Evolutionary conservation across 257 asterid species (phyloP), one percentile per base, ranked within the genome.

Genomic region (Solanum dulcamara): DNA sequence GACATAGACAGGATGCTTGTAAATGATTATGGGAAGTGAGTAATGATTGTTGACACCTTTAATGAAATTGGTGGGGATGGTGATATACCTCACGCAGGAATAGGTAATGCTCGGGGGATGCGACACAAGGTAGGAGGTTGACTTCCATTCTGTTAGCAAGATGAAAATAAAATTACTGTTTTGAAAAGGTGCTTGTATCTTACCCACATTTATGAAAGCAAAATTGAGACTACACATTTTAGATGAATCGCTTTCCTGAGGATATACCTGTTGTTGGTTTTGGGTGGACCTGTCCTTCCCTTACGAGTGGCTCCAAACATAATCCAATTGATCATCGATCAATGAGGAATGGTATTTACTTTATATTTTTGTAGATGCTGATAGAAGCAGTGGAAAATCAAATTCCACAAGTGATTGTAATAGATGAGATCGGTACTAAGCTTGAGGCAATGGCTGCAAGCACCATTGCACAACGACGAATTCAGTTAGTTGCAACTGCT

Each of bases 11-110:
- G 99, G 85, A 95, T 96, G 99, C 98, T 96, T 83, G 98, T 98
- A 55, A 89, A 93, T 90, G 99, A 95, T 89, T 95, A 95, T 80
- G 84, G 83, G 85, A 96, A 92, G 90, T 98, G 99, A 17, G 98
- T 96, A 33, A 96, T 96, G 99, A 95, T 96, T 89, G 99, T 96
- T 81, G 99, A 96, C 90, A 96, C 99, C 86, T 96, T 98, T 18
- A 96, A 96, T 87, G 99, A 96, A 89, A 95, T 96, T 86, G 99
- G 98, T 80, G 99, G 99, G 50, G 99, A 96, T 86, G 99, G 99
- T 81, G 99, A 96, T 89, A 93, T 96, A 80, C 97, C 99, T 84
- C 99, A 96, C 85, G 90, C 90, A 33, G 99, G 99, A 90, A 93
- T 96, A 83, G 99, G 99, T 81, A 90, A 87, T 87, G 99, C 99